Evolutionary conservation across 768 basidiomycete species (phyloP).

Genomic region (Russula olivacea): DNA sequence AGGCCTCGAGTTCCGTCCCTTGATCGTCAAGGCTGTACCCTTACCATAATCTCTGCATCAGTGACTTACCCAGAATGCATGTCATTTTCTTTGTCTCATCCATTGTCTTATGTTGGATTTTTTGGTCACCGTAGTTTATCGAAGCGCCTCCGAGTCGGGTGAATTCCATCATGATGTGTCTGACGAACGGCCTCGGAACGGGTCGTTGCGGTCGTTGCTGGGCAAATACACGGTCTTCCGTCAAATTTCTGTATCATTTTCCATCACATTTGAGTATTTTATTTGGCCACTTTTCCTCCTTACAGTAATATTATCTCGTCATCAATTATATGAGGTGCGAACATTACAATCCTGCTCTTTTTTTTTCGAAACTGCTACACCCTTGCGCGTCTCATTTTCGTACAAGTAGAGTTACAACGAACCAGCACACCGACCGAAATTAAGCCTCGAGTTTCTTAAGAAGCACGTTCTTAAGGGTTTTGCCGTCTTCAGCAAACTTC

Average conservation of each 20-base stretch:
- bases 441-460: slow-evolving; percentile 56
- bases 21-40: no score
- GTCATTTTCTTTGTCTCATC: no score
- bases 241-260: no score
- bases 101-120: no score
- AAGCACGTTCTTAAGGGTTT: slow-evolving; percentile 78
- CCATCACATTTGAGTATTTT: no score
- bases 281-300: no score
- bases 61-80: no score
- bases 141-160: background rate
- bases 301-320: no score
- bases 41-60: no score
- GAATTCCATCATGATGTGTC: background rate
- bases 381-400: background rate
- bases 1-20: no score
- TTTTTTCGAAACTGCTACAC: background rate
- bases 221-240: no score
- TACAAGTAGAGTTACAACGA: slow-evolving; percentile 2
- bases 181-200: background rate
- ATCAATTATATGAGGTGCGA: background rate
- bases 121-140: background rate
- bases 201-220: no score
- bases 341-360: background rate
- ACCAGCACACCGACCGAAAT: slow-evolving; percentile 3
- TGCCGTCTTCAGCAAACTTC: slow-evolving; percentile 96